These are phyloP conservation scores for Termitomyces sp. DNA, from an alignment of 768 basidiomycete species.

Conservation along the genomic window DNA sequence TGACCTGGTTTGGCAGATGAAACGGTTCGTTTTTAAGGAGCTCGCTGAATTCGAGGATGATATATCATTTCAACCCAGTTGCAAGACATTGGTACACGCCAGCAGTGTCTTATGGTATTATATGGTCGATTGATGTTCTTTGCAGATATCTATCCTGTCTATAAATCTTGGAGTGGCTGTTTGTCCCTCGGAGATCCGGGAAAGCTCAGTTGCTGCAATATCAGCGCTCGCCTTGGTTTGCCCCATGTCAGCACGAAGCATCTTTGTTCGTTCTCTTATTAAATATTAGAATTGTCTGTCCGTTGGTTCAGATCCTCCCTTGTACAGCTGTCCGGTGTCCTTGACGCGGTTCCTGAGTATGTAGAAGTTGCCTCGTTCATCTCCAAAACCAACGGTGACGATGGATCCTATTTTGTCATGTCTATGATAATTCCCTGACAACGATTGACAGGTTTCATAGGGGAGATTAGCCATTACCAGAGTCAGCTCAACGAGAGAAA, in stretches of 20 bases:
- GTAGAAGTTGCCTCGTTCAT: not conserved
- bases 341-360: not conserved
- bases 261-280: conserved; percentile 1
- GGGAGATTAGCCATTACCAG: not conserved
- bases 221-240: conserved; percentile 1
- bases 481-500: conserved; percentile 3
- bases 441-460: not conserved
- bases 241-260: not conserved
- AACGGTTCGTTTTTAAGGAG: conserved; percentile 11
- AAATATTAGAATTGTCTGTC: not conserved
- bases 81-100: conserved; percentile 6
- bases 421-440: not conserved
- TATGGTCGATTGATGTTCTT: not conserved
- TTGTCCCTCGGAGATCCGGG: not conserved
- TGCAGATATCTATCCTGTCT: not conserved
- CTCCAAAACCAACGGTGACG: conserved; percentile 1
- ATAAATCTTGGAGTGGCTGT: not conserved
- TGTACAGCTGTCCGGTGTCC: conserved; percentile 5
- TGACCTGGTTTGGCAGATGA: conserved; percentile 8
- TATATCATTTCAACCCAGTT: not conserved
- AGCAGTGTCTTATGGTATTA: not conserved
- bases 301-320: not conserved
- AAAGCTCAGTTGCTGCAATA: not conserved
- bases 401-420: not conserved
- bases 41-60: not conserved